phyloP scores from a whole-genome alignment of 2,329 filamentous ascomycete genomes.

The Cercospora beticola region DNA sequence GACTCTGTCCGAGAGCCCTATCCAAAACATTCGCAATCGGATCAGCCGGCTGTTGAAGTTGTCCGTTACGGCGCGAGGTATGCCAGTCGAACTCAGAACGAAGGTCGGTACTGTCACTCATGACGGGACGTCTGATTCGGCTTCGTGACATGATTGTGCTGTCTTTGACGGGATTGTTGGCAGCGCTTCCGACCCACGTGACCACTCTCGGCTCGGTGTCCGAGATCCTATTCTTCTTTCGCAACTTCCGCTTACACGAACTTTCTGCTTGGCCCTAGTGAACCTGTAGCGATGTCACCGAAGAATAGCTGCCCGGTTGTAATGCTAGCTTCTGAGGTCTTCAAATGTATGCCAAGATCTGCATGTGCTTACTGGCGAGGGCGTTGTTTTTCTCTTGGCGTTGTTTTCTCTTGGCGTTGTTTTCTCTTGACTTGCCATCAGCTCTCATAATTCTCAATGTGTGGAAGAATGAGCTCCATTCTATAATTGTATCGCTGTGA shows the following conservation, averaged over 20 bases:
- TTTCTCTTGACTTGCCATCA: too few species aligned
- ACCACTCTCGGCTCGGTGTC: background rate
- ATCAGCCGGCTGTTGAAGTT: background rate
- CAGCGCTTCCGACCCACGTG: background rate
- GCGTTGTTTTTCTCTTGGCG: background rate
- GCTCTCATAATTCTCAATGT: background rate
- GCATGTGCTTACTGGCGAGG: background rate
- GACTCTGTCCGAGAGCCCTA: background rate
- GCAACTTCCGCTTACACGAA: background rate
- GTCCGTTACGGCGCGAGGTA: too few species aligned
- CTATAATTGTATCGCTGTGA: background rate
- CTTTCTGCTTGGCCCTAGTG: background rate
- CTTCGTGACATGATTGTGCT: background rate
- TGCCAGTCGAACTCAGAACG: too few species aligned
- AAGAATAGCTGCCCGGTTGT: background rate
- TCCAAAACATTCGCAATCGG: background rate
- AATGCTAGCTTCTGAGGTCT: background rate
- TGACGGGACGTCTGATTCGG: too few species aligned
- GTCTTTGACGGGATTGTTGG: background rate
- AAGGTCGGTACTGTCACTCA: too few species aligned
- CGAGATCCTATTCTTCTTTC: background rate
- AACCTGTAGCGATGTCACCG: background rate
- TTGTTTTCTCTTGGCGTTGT: too few species aligned
- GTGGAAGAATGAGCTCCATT: background rate
- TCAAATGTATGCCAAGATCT: background rate